These are phyloP conservation scores for Gleditsia sinensis DNA, from an alignment of 306 rosid genomes.

Conservation along the genomic window DNA sequence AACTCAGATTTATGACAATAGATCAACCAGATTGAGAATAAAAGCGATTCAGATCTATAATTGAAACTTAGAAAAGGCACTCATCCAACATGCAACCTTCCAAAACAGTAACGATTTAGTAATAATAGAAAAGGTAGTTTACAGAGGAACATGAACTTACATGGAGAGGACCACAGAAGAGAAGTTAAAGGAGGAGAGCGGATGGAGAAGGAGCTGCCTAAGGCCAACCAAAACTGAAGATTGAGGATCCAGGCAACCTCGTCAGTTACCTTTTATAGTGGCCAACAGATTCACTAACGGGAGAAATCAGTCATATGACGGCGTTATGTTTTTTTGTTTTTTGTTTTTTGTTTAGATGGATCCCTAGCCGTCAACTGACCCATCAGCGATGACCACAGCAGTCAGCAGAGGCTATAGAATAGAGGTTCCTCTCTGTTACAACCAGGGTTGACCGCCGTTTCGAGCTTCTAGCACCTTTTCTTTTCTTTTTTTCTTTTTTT, in stretches of 20 bases:
- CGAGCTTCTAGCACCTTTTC: too few species aligned
- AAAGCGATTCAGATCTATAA: not conserved
- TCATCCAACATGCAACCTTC: not conserved
- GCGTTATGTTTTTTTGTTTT: not conserved
- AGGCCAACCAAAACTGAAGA: not conserved
- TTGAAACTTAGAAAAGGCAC: not conserved
- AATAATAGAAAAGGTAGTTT: not conserved
- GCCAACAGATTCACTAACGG: not conserved
- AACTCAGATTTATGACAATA: not conserved
- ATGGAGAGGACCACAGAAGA: not conserved
- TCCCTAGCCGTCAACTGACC: too few species aligned
- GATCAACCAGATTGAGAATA: not conserved
- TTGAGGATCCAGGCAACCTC: not conserved
- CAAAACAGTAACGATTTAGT: not conserved
- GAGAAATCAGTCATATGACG: not conserved
- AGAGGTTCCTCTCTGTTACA: too few species aligned
- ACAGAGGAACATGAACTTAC: not conserved
- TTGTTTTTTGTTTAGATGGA: not conserved
- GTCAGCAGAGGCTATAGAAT: too few species aligned
- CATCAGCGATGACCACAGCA: too few species aligned
- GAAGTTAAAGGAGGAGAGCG: not conserved
- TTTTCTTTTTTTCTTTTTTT: too few species aligned
- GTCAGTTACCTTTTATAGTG: not conserved
- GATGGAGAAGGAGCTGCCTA: not conserved
- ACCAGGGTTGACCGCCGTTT: too few species aligned